phyloP scores from a whole-genome alignment of 2,329 filamentous ascomycete species.

The Claviceps sp. region DNA sequence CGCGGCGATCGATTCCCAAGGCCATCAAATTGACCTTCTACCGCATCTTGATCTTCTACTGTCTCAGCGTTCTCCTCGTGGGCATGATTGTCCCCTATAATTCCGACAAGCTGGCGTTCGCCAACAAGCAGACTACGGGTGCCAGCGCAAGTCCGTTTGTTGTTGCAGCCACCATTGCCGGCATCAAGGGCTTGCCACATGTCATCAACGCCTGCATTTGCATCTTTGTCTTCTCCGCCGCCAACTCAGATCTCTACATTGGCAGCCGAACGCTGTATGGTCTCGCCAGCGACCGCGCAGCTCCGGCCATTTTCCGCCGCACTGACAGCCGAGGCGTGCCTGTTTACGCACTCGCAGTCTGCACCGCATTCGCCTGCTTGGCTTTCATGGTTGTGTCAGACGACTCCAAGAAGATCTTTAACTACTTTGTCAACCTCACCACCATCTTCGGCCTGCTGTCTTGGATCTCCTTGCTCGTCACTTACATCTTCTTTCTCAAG shows the following conservation, averaged over 20 bases:
- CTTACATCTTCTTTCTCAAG: slow-evolving; percentile 53
- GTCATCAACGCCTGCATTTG: slow-evolving; percentile 64
- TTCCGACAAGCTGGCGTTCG: slow-evolving; percentile 43
- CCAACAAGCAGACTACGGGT: slow-evolving; percentile 26
- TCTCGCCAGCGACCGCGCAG: slow-evolving; percentile 57
- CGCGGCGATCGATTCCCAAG: slow-evolving; percentile 60
- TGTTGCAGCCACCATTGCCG: slow-evolving; percentile 52
- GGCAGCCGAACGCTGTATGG: slow-evolving; percentile 61
- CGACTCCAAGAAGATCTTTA: slow-evolving; percentile 43
- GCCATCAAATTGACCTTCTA: slow-evolving; percentile 73
- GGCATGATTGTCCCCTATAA: slow-evolving; percentile 69
- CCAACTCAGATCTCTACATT: slow-evolving; percentile 68
- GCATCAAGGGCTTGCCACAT: slow-evolving; percentile 48
- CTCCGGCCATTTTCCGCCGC: slow-evolving; percentile 56
- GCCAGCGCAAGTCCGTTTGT: slow-evolving; percentile 56
- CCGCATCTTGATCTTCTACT: slow-evolving; percentile 72
- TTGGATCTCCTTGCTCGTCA: slow-evolving; percentile 55
- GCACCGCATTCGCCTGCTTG: slow-evolving; percentile 48
- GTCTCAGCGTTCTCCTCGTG: slow-evolving; percentile 57
- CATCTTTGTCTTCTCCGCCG: slow-evolving; percentile 62
- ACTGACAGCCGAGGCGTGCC: slow-evolving; percentile 63
- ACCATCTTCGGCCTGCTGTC: slow-evolving; percentile 54
- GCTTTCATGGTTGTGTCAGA: slow-evolving; percentile 54
- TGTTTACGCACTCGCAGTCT: slow-evolving; percentile 48
- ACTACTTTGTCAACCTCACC: slow-evolving; percentile 54